Percentiles rank a stretch among this genome's conserved stretches.
Conservation (phyloP, 148 eudicot species). For the Bassia scoparia region DNA sequence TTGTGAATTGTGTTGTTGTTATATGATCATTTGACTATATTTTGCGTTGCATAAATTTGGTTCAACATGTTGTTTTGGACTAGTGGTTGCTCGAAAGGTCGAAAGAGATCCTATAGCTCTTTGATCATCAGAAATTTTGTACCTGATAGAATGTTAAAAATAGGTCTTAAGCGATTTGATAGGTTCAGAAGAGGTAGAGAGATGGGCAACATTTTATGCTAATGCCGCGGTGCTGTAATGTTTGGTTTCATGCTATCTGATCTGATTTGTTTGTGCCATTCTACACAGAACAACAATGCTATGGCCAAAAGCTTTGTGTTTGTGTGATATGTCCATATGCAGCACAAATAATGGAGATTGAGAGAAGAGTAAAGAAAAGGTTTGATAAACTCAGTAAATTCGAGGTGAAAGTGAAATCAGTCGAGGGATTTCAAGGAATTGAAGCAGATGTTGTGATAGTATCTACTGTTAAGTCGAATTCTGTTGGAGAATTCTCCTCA, state of each 20-base stretch:
- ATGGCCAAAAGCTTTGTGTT: slow-evolving; percentile 35
- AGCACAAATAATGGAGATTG: slow-evolving; percentile 52
- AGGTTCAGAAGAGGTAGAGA: neutral
- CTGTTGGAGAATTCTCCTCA: slow-evolving; percentile 33
- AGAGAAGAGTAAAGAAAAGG: slow-evolving; percentile 30
- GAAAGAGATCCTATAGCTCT: neutral
- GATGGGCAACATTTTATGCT: neutral
- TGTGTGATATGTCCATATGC: slow-evolving; percentile 46
- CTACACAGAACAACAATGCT: slow-evolving; percentile 34
- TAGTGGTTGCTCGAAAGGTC: too few relatives aligned
- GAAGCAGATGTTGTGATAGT: slow-evolving; percentile 58
- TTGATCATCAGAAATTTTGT: neutral
- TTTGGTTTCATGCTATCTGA: neutral
- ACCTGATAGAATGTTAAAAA: neutral
- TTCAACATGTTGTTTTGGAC: too few relatives aligned
- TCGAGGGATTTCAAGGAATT: slow-evolving; percentile 57
- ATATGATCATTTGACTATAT: too few relatives aligned
- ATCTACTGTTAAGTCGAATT: slow-evolving; percentile 46
- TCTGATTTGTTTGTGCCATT: neutral
- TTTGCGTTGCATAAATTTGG: too few relatives aligned
- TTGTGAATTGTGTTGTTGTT: neutral
- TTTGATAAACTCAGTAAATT: slow-evolving; percentile 28
- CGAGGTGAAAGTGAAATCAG: slow-evolving; percentile 33
- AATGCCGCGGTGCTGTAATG: neutral
- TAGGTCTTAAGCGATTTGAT: neutral